Conservation (phyloP, 257 asterid species). For the Primulina tabacum region DNA sequence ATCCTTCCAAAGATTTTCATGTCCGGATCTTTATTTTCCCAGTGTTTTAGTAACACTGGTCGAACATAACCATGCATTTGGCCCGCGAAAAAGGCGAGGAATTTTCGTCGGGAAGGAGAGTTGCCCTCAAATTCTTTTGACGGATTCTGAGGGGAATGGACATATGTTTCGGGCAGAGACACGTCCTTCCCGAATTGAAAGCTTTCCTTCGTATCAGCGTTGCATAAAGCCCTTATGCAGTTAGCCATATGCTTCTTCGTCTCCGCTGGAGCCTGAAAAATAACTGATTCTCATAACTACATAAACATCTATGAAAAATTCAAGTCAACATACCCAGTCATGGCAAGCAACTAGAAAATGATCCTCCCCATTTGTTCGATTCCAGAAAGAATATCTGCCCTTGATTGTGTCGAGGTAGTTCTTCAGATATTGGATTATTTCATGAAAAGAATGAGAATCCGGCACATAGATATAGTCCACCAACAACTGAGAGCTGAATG, state of each 20-base stretch:
- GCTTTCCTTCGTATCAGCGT: constrained; percentile 40
- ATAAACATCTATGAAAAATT: neutral
- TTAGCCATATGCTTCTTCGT: constrained; percentile 35
- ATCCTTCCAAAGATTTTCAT: constrained; percentile 31
- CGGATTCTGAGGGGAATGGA: constrained; percentile 38
- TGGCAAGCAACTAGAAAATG: constrained; percentile 50
- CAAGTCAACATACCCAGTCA: constrained; percentile 39
- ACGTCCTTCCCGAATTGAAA: constrained; percentile 41
- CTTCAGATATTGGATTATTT: neutral
- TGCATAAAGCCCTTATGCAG: constrained; percentile 41
- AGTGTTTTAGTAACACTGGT: constrained; percentile 29
- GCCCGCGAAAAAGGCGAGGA: constrained; percentile 49
- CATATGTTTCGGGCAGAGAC: constrained; percentile 36
- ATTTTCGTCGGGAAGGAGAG: constrained; percentile 30
- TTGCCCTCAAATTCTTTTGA: constrained; percentile 27
- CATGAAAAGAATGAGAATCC: constrained; percentile 31
- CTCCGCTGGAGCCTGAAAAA: constrained; percentile 28
- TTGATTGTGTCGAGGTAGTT: too few species aligned
- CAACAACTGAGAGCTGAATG: constrained; percentile 42
- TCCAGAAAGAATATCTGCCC: constrained; percentile 25
- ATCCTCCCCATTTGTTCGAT: constrained; percentile 38
- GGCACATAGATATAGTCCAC: constrained; percentile 30
- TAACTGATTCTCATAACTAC: too few species aligned
- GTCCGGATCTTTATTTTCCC: constrained; percentile 49
- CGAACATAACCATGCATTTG: constrained; percentile 45